Evolutionary conservation across 768 basidiomycete genomes (phyloP).

Genomic region (Lepiota brunneoincarnata): DNA sequence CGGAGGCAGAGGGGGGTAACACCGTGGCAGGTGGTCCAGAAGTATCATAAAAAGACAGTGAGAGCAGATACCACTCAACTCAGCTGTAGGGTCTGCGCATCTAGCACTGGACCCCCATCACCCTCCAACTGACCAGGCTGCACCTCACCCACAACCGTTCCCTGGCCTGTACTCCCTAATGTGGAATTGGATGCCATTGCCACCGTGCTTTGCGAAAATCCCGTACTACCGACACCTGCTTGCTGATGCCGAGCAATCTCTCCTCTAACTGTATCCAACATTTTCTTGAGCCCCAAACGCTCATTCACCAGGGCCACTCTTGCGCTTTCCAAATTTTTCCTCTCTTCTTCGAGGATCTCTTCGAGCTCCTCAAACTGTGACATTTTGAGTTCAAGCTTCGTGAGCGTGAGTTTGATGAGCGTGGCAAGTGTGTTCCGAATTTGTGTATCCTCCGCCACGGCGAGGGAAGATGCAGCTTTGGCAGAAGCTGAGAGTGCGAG

Average conservation of each 20-base stretch:
- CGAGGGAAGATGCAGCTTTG: slow-evolving; percentile 77
- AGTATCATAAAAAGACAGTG: background rate
- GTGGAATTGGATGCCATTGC: slow-evolving; percentile 26
- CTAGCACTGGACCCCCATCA: slow-evolving; percentile 51
- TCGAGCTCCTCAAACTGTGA: slow-evolving; percentile 93
- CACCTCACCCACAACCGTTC: slow-evolving; percentile 54
- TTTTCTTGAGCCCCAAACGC: slow-evolving; percentile 65
- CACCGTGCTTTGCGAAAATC: slow-evolving; percentile 16
- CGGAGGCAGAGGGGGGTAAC: too few relatives aligned
- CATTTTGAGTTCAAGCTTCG: slow-evolving; percentile 94
- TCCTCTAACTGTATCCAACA: slow-evolving; percentile 62
- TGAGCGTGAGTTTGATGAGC: slow-evolving; percentile 80
- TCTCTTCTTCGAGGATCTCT: slow-evolving; percentile 87
- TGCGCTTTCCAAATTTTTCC: slow-evolving; percentile 79
- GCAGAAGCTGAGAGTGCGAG: slow-evolving; percentile 90
- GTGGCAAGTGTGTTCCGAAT: slow-evolving; percentile 77
- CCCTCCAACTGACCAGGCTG: slow-evolving; percentile 44
- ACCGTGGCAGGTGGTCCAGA: background rate
- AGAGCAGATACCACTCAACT: slow-evolving; percentile 20
- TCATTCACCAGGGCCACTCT: slow-evolving; percentile 80
- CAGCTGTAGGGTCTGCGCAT: slow-evolving; percentile 54
- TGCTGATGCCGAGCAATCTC: slow-evolving; percentile 41
- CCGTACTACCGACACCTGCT: slow-evolving; percentile 6
- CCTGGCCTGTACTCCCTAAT: slow-evolving; percentile 61
- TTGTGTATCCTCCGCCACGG: slow-evolving; percentile 77